Evolutionary conservation across 306 rosid species (phyloP), one percentile per base, ranked within the genome.

Genomic region (Acacia confusa): DNA sequence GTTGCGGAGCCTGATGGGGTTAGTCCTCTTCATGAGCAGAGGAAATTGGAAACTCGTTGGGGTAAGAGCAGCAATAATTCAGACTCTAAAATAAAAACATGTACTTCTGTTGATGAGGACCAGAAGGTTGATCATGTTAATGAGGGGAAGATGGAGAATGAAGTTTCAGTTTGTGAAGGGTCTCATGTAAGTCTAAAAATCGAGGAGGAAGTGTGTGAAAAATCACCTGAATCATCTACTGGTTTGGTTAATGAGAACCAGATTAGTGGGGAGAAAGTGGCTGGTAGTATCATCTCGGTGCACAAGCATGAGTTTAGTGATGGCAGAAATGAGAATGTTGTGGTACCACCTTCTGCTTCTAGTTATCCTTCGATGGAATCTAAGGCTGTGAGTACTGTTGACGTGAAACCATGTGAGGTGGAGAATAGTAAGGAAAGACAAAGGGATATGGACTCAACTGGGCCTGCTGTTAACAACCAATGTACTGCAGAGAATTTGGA

Each of bases 161-260:
- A 52, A 43, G 83, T 79, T 52, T 61, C 78, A 78, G 85, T 82
- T 63, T 84, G 89, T 25, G 88, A 86, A 84, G 83, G 78, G 50
- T 70, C 81, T 40, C 76, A 79, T 27, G 75, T 70, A 63, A 78
- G 77, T 84, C 82, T 58, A 74, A 74, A 85, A 81, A 80, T 66
- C n/a, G 93, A 89, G 74, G 84, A 84, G 81, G 90, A 85, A 78
- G 75, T 36, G 17, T 77, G 78, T 86, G 94, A 80, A 83, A 85
- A 82, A 40, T 82, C 87, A 43, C 76, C 85, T 2, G 88, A 86
- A 83, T 82, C 88, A 73, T 82, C 95, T 76, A 84, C 91, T 53
- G 88, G 67, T 9, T 44, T 78, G 80, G 84, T 79, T 79, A 82
- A 53, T 53, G 85, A 75, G 66, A 78, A 76, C 60, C 88, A 61